Evolutionary conservation across 179 eudicot species (phyloP).

Genomic region (Patellifolia procumbens): DNA sequence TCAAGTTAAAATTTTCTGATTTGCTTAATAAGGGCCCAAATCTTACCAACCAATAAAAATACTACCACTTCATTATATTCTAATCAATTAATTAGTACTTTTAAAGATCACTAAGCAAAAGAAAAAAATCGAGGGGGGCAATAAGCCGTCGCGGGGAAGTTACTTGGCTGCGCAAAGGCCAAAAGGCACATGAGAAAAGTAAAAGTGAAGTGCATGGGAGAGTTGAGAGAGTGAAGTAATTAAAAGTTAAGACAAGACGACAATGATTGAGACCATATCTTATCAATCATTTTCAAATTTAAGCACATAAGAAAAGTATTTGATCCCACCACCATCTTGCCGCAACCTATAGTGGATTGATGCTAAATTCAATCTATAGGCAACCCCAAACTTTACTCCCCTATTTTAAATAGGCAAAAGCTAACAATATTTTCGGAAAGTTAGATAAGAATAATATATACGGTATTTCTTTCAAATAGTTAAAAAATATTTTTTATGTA

Average conservation of each 20-base stretch:
- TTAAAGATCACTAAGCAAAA: not conserved
- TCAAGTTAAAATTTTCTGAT: no score
- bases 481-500: no score
- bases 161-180: constrained; percentile 35
- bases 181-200: constrained; percentile 37
- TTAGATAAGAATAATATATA: no score
- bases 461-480: no score
- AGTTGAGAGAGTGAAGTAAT: not conserved
- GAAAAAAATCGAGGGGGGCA: not conserved
- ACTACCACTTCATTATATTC: not conserved
- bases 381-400: not conserved
- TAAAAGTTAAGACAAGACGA: not conserved
- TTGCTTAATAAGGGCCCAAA: not conserved
- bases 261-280: constrained; percentile 35
- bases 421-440: no score
- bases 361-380: not conserved
- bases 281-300: constrained; percentile 31
- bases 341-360: not conserved
- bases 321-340: not conserved
- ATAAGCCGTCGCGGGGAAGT: constrained; percentile 23
- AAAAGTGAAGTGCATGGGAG: constrained; percentile 24
- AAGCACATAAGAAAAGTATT: constrained; percentile 16
- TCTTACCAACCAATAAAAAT: not conserved
- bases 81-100: not conserved
- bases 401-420: no score